phyloP scores from a whole-genome alignment of 2,329 filamentous ascomycete species.

The Samsoniella hepiali region DNA sequence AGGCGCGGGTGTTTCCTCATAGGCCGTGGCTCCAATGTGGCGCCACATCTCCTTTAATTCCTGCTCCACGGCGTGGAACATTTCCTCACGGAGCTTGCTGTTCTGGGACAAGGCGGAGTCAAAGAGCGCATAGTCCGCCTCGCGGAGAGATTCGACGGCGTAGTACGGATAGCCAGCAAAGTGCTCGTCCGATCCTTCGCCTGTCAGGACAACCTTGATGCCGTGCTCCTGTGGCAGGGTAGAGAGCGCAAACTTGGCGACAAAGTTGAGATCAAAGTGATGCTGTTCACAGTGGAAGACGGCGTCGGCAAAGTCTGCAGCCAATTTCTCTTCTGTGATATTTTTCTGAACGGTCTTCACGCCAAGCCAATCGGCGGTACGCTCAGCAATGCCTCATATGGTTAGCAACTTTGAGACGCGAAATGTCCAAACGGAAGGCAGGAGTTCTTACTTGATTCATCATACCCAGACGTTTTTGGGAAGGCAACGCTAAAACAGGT shows the following conservation, averaged over 20 bases:
- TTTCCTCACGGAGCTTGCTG: not conserved
- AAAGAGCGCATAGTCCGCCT: constrained; percentile 41
- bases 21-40: too few relatives aligned
- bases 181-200: constrained; percentile 52
- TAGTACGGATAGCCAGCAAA: constrained; percentile 52
- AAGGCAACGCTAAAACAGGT: constrained; percentile 9
- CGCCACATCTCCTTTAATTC: too few relatives aligned
- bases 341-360: constrained; percentile 27
- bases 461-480: not conserved
- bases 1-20: too few relatives aligned
- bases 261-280: constrained; percentile 46
- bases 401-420: not conserved
- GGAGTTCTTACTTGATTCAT: constrained; percentile 8
- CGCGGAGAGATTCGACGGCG: constrained; percentile 45
- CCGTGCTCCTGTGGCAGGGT: constrained; percentile 42
- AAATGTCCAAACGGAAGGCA: not conserved
- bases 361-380: constrained; percentile 34
- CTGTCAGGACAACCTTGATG: constrained; percentile 52
- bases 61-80: not conserved
- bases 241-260: constrained; percentile 51
- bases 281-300: constrained; percentile 33
- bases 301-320: constrained; percentile 32
- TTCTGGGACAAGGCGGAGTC: constrained; percentile 23
- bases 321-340: constrained; percentile 27
- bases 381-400: constrained; percentile 28